phyloP scores from a whole-genome alignment of 768 basidiomycete species.

The Phylloporus sp. region DNA sequence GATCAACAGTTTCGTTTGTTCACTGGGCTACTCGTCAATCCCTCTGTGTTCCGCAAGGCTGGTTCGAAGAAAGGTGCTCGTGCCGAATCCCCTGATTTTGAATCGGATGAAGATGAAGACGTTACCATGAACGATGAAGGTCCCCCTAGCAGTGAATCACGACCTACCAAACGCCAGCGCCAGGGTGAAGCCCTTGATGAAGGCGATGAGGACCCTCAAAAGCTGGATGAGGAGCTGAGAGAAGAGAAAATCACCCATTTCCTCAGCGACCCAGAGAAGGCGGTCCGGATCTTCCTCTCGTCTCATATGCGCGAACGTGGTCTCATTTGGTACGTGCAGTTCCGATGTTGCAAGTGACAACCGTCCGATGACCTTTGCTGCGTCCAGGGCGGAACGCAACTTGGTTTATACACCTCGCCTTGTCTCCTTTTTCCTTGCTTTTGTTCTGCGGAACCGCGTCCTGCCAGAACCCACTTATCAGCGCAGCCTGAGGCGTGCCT shows the following conservation, averaged over 20 bases:
- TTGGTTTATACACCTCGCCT: conserved; percentile 51
- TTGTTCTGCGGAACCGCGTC: conserved; percentile 52
- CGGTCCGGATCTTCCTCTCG: conserved; percentile 63
- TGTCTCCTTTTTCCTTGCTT: conserved; percentile 56
- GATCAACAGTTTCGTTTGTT: conserved; percentile 54
- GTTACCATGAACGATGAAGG: conserved; percentile 1
- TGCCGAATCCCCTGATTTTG: conserved; percentile 36
- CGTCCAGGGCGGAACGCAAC: conserved; percentile 43
- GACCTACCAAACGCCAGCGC: conserved; percentile 27
- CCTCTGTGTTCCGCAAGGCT: conserved; percentile 34
- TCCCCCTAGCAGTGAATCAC: neutral
- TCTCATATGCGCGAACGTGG: conserved; percentile 67
- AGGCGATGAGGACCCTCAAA: conserved; percentile 35
- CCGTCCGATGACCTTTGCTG: neutral
- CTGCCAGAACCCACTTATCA: conserved; percentile 48
- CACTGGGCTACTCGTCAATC: conserved; percentile 51
- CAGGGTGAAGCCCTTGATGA: conserved; percentile 10
- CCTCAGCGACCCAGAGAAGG: conserved; percentile 56
- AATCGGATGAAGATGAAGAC: conserved; percentile 28
- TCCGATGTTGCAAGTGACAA: neutral
- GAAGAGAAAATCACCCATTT: conserved; percentile 50
- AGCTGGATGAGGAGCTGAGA: conserved; percentile 30
- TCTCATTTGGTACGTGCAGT: conserved; percentile 55
- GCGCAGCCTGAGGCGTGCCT: conserved; percentile 42
- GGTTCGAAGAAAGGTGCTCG: conserved; percentile 26